A percentile compares a stretch with the other conserved stretches of the same genome.
Evolutionary conservation across 768 basidiomycete genomes (phyloP).

Genomic region (Mycena belliarum): DNA sequence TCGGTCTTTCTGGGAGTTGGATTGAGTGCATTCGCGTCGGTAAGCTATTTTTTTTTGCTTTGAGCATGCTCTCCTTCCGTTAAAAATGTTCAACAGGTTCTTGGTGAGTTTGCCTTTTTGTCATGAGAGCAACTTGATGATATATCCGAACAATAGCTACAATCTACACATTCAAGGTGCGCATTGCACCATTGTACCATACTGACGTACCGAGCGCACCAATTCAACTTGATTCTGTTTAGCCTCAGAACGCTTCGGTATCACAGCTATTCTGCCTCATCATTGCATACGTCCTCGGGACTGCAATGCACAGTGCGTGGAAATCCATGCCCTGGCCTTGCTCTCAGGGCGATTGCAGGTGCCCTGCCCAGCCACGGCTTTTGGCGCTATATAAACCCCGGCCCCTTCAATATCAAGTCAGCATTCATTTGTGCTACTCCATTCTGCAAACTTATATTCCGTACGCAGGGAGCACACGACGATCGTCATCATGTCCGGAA

Average conservation of each 20-base stretch:
- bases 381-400: conserved; percentile 54
- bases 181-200: too few relatives aligned
- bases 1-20: conserved; percentile 49
- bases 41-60: conserved; percentile 19
- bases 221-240: background rate
- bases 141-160: conserved; percentile 17
- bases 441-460: background rate
- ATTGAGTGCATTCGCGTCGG: conserved; percentile 48
- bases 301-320: conserved; percentile 43
- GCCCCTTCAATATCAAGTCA: conserved; percentile 59
- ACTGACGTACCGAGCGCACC: too few relatives aligned
- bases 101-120: conserved; percentile 19
- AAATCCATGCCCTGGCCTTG: background rate
- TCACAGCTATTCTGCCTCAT: conserved; percentile 58
- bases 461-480: conserved; percentile 45
- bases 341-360: conserved; percentile 18
- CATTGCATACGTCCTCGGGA: conserved; percentile 55
- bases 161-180: conserved; percentile 31
- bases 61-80: background rate
- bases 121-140: background rate
- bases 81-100: conserved; percentile 26
- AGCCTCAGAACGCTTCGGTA: conserved; percentile 49
- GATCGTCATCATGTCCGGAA: conserved; percentile 58
- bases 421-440: background rate
- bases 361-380: conserved; percentile 43